Evolutionary conservation across 2,329 filamentous ascomycete species (phyloP), one percentile per base, ranked within the genome.

Genomic region (Curvularia hawaiiensis): DNA sequence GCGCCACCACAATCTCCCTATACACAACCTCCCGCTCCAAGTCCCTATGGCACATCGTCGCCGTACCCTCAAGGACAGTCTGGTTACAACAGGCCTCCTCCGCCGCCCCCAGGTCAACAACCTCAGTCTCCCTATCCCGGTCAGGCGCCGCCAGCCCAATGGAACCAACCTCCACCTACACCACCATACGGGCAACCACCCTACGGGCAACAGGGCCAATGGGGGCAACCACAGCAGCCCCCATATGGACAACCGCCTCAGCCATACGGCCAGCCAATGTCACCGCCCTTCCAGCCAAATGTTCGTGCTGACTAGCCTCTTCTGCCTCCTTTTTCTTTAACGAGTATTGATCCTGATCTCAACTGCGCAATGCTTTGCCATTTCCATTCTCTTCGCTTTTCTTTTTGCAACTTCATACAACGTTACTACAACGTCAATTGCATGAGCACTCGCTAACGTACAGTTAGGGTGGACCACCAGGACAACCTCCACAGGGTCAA

Each of bases 1-100:
- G 70, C 74, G 39, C 70, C 74, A 41, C 75, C 77, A 43, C 76
- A 78, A 57, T 79, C 80, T 52, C 75, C 78, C 47, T 79, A 79
- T 54, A 72, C 78, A 41, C 78, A 78, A 56, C 69, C 71, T 6
- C 50, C 50, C 66, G 66, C 51, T 72, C 75, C 59, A 70, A 64
- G 46, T 50, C 68, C 56, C 40, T 82, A 82, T 70, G 72, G 66
- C 39, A 50, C 71, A 53, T 70, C 75, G 8, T 67, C 67, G 51
- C 77, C 77, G 2, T 76, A 76, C 59, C 70, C 73, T 50, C 72
- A 74, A 57, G 67, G 62, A 26, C 72, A 76, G 54, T 64, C 67
- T 2, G 68, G 65, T 20, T 76, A 76, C 61, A 75, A 67, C 50
- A 69, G 73, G 49, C 73, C 73, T 24, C 63, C 72, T 4, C 72